Conservation (phyloP, 1,139 yeast genomes). For the Hemisphaericaspora lyxosophila region DNA sequence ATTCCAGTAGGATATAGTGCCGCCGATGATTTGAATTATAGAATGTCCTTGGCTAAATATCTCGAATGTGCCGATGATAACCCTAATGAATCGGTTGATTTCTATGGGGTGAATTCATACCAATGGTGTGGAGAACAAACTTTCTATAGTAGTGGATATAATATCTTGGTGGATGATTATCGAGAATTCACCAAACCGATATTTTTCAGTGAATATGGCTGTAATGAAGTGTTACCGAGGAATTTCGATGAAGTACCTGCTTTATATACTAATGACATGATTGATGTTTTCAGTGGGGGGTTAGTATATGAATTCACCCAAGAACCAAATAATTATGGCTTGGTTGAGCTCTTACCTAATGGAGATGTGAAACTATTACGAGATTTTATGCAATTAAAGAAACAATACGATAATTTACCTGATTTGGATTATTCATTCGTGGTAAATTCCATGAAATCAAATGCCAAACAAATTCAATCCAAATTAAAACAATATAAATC, state of each 20-base stretch:
- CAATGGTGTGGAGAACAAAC: slow-evolving; percentile 97
- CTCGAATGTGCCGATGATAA: slow-evolving; percentile 71
- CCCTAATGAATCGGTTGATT: slow-evolving; percentile 69
- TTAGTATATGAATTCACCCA: slow-evolving; percentile 88
- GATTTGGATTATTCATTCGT: slow-evolving; percentile 26
- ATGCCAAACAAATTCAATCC: slow-evolving; percentile 25
- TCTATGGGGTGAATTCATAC: slow-evolving; percentile 92
- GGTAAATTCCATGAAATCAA: slow-evolving; percentile 25
- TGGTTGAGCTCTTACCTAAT: slow-evolving; percentile 58
- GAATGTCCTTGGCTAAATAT: slow-evolving; percentile 76
- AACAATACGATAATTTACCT: slow-evolving; percentile 41
- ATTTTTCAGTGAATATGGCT: slow-evolving; percentile 90
- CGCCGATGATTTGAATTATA: slow-evolving; percentile 80
- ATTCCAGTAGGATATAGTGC: slow-evolving; percentile 95
- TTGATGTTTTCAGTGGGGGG: slow-evolving; percentile 85
- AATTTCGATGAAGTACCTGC: slow-evolving; percentile 74
- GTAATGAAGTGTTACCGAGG: slow-evolving; percentile 82
- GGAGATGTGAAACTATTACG: slow-evolving; percentile 56
- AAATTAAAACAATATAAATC: slow-evolving; percentile 24
- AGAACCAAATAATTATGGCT: slow-evolving; percentile 85
- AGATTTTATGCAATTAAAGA: slow-evolving; percentile 55
- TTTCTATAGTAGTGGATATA: slow-evolving; percentile 79
- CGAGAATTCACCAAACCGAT: slow-evolving; percentile 69
- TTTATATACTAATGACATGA: slow-evolving; percentile 73
- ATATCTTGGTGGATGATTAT: slow-evolving; percentile 70